Evolutionary conservation across 345 rosid species (phyloP).

Genomic region (Excoecaria agallocha): DNA sequence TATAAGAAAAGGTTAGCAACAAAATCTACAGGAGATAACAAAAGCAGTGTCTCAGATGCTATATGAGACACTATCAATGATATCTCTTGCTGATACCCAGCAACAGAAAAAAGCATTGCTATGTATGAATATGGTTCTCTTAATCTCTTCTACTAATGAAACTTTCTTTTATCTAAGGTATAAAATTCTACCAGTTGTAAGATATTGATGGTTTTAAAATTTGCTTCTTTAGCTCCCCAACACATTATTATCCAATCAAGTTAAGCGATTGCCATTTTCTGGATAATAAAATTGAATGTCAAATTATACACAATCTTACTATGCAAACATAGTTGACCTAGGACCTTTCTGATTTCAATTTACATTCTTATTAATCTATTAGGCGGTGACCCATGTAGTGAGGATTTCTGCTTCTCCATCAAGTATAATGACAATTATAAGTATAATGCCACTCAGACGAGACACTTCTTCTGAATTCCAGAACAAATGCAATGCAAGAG

Average conservation of each 20-base stretch:
- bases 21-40: not conserved
- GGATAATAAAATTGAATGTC: not conserved
- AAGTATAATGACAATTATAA: not conserved
- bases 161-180: not conserved
- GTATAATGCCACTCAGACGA: not conserved
- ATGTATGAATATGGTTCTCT: not conserved
- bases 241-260: not conserved
- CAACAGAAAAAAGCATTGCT: not conserved
- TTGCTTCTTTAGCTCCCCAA: not conserved
- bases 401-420: not conserved
- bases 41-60: not conserved
- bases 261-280: not conserved
- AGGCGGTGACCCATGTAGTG: not conserved
- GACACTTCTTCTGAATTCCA: not conserved
- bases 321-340: not conserved
- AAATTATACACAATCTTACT: not conserved
- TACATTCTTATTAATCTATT: not conserved
- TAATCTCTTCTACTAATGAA: not conserved
- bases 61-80: not conserved
- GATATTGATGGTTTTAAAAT: not conserved
- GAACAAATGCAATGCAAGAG: not conserved
- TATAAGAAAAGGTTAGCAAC: constrained; percentile 4
- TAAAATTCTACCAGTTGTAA: not conserved
- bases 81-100: not conserved
- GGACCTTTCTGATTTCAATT: not conserved